Conservation (phyloP, 345 rosid species). For the Hypericum androsaemum region DNA sequence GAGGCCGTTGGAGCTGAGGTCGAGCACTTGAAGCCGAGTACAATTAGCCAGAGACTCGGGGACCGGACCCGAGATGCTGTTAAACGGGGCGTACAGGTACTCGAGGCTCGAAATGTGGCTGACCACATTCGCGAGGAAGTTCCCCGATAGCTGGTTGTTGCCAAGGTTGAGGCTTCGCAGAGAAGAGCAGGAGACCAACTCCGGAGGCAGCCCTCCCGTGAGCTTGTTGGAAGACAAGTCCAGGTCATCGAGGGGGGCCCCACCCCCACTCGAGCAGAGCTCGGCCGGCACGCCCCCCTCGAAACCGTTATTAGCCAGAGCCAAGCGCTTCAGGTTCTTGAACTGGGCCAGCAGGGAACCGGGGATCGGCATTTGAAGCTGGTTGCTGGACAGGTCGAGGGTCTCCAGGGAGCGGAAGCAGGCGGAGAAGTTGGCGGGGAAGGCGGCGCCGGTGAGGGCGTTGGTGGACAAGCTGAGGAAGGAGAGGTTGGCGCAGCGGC, state of each 20-base stretch:
- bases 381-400: conserved; percentile 49
- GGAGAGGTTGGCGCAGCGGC: no score
- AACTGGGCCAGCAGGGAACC: conserved; percentile 43
- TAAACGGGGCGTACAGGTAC: conserved; percentile 52
- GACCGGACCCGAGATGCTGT: conserved; percentile 64
- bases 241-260: conserved; percentile 48
- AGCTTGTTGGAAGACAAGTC: conserved; percentile 70
- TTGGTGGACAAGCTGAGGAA: no score
- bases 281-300: conserved; percentile 60
- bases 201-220: conserved; percentile 46
- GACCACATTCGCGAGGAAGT: conserved; percentile 54
- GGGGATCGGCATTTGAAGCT: conserved; percentile 47
- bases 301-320: conserved; percentile 50
- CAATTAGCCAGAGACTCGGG: conserved; percentile 52
- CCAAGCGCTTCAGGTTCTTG: conserved; percentile 43
- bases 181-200: conserved; percentile 40
- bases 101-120: conserved; percentile 44
- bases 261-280: conserved; percentile 43
- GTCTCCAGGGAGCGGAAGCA: no score
- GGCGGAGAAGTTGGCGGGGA: no score
- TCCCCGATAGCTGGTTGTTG: conserved; percentile 58
- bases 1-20: conserved; percentile 66
- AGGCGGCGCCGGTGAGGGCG: no score
- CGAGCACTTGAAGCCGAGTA: conserved; percentile 60
- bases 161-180: conserved; percentile 61